Percentiles rank a stretch among this genome's conserved stretches.
Evolutionary conservation across 108 stramenopile genomes (phyloP).

Genomic region (Cyclotella cryptica): DNA sequence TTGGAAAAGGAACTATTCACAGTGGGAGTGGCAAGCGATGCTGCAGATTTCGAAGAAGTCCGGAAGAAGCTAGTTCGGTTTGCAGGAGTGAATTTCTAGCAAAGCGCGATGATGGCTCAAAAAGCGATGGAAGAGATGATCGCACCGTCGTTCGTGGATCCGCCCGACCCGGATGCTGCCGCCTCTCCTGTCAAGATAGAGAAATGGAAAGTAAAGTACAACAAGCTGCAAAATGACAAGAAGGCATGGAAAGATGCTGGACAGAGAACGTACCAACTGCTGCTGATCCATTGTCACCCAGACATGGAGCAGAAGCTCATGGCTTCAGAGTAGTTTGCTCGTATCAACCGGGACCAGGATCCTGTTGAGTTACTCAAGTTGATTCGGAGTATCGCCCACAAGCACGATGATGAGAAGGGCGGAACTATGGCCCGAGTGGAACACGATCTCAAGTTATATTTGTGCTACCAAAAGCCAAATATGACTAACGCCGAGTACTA

Average conservation of each 20-base stretch:
- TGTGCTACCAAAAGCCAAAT: not conserved
- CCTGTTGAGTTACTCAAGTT: not conserved
- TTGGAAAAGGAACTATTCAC: conserved; percentile 12
- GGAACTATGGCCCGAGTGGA: not conserved
- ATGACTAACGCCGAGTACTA: too few species aligned
- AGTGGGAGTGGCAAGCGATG: not conserved
- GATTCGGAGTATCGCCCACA: not conserved
- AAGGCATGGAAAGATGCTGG: conserved; percentile 1
- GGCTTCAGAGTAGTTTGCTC: too few species aligned
- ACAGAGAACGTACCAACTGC: not conserved
- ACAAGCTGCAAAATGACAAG: not conserved
- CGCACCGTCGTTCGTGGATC: too few species aligned
- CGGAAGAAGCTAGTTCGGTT: not conserved
- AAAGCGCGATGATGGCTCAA: not conserved
- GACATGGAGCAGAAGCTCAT: too few species aligned
- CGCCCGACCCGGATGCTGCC: not conserved
- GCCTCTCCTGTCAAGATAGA: not conserved
- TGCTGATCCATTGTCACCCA: not conserved
- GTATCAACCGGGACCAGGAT: not conserved
- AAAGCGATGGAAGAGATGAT: not conserved
- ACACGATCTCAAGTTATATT: not conserved
- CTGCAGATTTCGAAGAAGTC: conserved; percentile 12
- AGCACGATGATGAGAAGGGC: not conserved
- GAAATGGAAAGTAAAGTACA: not conserved
- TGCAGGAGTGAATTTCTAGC: not conserved